Conservation (phyloP, 2,329 filamentous ascomycete genomes). For the Ophiocordyceps camponoti-saundersi region DNA sequence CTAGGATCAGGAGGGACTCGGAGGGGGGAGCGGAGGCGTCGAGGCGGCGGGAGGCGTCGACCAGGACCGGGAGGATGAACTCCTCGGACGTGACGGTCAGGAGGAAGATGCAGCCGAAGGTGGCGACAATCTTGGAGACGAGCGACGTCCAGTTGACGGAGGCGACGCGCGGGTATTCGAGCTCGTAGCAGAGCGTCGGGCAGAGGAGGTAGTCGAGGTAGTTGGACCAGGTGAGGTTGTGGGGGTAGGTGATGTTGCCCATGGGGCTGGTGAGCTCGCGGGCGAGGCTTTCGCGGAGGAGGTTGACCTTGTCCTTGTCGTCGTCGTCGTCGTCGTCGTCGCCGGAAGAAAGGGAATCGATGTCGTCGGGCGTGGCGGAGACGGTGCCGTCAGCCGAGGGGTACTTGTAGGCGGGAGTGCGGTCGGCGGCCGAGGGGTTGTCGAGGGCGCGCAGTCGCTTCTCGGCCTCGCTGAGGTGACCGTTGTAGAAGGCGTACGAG, state of each 20-base stretch:
- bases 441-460: slow-evolving; percentile 68
- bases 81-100: slow-evolving; percentile 84
- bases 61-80: slow-evolving; percentile 81
- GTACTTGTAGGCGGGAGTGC: slow-evolving; percentile 60
- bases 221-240: slow-evolving; percentile 70
- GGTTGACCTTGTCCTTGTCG: slow-evolving; percentile 35
- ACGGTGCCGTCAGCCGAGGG: slow-evolving; percentile 37
- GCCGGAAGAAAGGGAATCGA: slow-evolving; percentile 3
- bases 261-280: slow-evolving; percentile 82
- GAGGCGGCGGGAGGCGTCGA: slow-evolving; percentile 45
- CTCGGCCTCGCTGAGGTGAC: slow-evolving; percentile 78
- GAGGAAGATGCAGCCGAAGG: slow-evolving; percentile 93
- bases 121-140: slow-evolving; percentile 69
- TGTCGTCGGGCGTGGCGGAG: slow-evolving; percentile 12
- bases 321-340: slow-evolving; percentile 1
- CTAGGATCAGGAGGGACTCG: slow-evolving; percentile 64
- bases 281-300: slow-evolving; percentile 72
- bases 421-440: slow-evolving; percentile 41
- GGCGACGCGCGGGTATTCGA: slow-evolving; percentile 76
- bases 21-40: slow-evolving; percentile 21
- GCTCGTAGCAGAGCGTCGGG: slow-evolving; percentile 91
- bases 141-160: slow-evolving; percentile 67
- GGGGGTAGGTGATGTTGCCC: slow-evolving; percentile 76
- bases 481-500: slow-evolving; percentile 96
- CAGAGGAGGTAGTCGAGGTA: slow-evolving; percentile 79